Conservation (phyloP, 2,329 filamentous ascomycete species). For the Trichophyton schoenleinii region DNA sequence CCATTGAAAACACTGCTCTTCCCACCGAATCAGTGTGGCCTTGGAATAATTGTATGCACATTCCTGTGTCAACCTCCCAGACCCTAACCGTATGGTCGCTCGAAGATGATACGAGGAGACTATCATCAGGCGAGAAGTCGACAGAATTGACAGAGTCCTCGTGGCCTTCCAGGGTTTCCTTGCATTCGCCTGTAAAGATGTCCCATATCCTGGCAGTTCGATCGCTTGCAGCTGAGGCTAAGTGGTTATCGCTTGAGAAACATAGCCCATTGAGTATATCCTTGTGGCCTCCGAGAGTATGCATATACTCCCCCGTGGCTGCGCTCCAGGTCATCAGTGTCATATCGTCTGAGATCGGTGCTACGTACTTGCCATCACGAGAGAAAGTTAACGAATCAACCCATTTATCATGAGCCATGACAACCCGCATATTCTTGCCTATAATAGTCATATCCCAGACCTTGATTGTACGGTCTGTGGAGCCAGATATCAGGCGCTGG, state of each 20-base stretch:
- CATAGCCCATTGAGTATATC: background rate
- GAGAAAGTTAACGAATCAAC: too few species aligned
- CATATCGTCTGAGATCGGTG: too few species aligned
- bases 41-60: slow-evolving; percentile 26
- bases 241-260: background rate
- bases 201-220: slow-evolving; percentile 90
- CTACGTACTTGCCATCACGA: too few species aligned
- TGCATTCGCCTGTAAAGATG: slow-evolving; percentile 51
- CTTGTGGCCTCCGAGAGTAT: too few species aligned
- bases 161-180: slow-evolving; percentile 46
- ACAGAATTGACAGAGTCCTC: slow-evolving; percentile 96
- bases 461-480: too few species aligned
- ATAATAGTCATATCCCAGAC: too few species aligned
- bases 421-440: too few species aligned
- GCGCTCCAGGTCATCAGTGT: too few species aligned
- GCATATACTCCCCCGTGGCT: too few species aligned
- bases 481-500: too few species aligned
- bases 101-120: slow-evolving; percentile 70
- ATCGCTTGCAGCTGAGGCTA: slow-evolving; percentile 59
- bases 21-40: slow-evolving; percentile 57
- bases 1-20: slow-evolving; percentile 79
- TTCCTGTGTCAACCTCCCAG: slow-evolving; percentile 39
- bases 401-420: too few species aligned
- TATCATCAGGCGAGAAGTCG: slow-evolving; percentile 80
- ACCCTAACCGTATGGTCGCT: slow-evolving; percentile 83